Base-by-base conservation (phyloP, 2,329 filamentous ascomycete genomes). In the Sarocladiaceae sp. region DNA sequence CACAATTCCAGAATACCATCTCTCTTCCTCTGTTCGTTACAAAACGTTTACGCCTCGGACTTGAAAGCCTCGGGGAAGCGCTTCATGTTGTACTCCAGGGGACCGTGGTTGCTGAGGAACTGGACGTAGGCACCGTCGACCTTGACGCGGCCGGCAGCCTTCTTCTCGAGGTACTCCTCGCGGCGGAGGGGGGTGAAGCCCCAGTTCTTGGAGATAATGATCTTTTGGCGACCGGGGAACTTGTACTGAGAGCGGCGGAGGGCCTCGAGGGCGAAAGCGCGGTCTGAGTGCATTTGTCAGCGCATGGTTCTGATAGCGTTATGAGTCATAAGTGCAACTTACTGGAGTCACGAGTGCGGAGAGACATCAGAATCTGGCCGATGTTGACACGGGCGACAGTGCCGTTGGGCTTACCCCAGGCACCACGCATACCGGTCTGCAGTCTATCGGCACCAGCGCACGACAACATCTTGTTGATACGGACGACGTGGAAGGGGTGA, bases 401-500 rank as follows among this genome's bases (percentile, higher is more conserved):
- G 69, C 93, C 93, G 82, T 97, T 95, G 72, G 93, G 93, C 85
- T 98, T 98, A 69, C 93, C 93, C 84, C 89, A 98, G 63, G 93
- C 93, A 84, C 93, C 93, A 85, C 93, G 91, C 93, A 98, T 98
- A 81, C 93, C 93, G 62, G 93, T 98, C 78, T 98, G 93, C 74
- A 98, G 81, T 85, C 93, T 89, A 97, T 98, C 93, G 84, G 93
- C 93, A 82, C 93, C 93, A 67, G 93, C 93, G 74, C 93, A 98
- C 69, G 93, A 97, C 88, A 98, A 91, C 93, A 98, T 98, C 87
- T 98, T 98, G 89, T 98, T 98, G 90, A 98, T 98, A 76, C 93
- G 93, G 81, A 98, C 86, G 76, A 98, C 93, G 82, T 98, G 93
- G 88, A 88, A 98, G 58, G 93, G 93, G 82, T 98, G 93, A 67